Base-by-base conservation (phyloP, 2,329 filamentous ascomycete species). In the Aspergillus cejpii region DNA sequence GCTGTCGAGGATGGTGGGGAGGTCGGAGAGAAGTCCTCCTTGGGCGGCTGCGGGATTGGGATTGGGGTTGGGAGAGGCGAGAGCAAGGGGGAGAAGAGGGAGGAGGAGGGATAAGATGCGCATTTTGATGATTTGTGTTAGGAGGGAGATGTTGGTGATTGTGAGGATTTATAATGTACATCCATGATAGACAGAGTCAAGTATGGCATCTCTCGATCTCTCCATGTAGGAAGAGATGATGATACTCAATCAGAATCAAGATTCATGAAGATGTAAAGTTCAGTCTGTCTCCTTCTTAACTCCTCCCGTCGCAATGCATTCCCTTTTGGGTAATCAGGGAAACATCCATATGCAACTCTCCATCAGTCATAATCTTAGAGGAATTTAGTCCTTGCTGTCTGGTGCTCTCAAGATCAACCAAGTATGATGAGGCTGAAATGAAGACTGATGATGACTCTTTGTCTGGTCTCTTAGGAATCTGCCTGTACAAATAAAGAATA, bases 341-440 rank as follows among this genome's bases (percentile, higher is more conserved):
- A 31, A 31, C 14, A 31, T 3, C 17, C 6, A 8, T 44, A n/a
- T 68, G 66, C 66, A 68, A n/a, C n/a, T n/a, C n/a, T n/a, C n/a
- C n/a, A n/a, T n/a, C n/a, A n/a, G n/a, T n/a, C n/a, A n/a, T n/a
- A n/a, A n/a, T n/a, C n/a, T n/a, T n/a, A n/a, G n/a, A n/a, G n/a
- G n/a, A n/a, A n/a, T n/a, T n/a, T n/a, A n/a, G n/a, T n/a, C n/a
- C n/a, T n/a, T n/a, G n/a, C n/a, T n/a, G n/a, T n/a, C n/a, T n/a
- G n/a, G n/a, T n/a, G n/a, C n/a, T n/a, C n/a, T n/a, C n/a, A n/a
- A n/a, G n/a, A n/a, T n/a, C n/a, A n/a, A n/a, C n/a, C n/a, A n/a
- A n/a, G n/a, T n/a, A n/a, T n/a, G n/a, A n/a, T n/a, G n/a, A n/a
- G n/a, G n/a, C n/a, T n/a, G n/a, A n/a, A n/a, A n/a, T n/a, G n/a